A percentile compares a stretch with the other conserved stretches of the same genome.
Evolutionary conservation across 2,329 filamentous ascomycete species (phyloP).

Genomic region (Daldinia sp.): DNA sequence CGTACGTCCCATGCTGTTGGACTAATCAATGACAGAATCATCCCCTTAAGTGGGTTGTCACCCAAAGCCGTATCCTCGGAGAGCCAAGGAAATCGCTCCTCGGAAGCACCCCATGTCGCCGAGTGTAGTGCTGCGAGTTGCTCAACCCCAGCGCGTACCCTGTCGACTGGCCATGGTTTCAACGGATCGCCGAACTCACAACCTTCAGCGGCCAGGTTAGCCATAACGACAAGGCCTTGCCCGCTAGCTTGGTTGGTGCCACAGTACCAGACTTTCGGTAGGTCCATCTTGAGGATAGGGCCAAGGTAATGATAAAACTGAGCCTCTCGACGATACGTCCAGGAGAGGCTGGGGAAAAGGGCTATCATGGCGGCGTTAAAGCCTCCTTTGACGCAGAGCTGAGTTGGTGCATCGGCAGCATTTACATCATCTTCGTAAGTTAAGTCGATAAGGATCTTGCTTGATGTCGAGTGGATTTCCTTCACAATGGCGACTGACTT

Average conservation of each 20-base stretch:
- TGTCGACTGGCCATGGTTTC: conserved; percentile 26
- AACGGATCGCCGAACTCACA: conserved; percentile 23
- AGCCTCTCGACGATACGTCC: conserved; percentile 30
- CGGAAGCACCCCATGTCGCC: conserved; percentile 23
- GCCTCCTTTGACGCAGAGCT: conserved; percentile 24
- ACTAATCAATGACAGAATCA: conserved; percentile 18
- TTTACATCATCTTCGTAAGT: conserved; percentile 11
- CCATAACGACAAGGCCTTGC: conserved; percentile 26
- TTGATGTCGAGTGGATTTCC: conserved; percentile 30
- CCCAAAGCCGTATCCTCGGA: conserved; percentile 19
- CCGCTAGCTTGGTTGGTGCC: conserved; percentile 19
- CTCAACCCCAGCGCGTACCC: conserved; percentile 26
- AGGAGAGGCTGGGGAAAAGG: conserved; percentile 13
- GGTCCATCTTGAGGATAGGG: conserved; percentile 24
- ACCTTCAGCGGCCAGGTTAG: conserved; percentile 14
- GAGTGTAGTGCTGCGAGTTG: conserved; percentile 26
- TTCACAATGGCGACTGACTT: conserved; percentile 16
- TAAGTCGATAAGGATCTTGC: conserved; percentile 24
- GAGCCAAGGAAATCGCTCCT: conserved; percentile 24
- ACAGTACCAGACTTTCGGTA: conserved; percentile 25
- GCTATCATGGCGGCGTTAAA: conserved; percentile 20
- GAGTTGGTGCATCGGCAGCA: conserved; percentile 3
- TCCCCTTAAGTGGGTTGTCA: conserved; percentile 24
- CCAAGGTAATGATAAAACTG: conserved; percentile 23
- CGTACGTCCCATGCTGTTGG: conserved; percentile 19